Evolutionary conservation across 2,329 filamentous ascomycete species (phyloP).

Genomic region (Tolypocladium guangdongense): DNA sequence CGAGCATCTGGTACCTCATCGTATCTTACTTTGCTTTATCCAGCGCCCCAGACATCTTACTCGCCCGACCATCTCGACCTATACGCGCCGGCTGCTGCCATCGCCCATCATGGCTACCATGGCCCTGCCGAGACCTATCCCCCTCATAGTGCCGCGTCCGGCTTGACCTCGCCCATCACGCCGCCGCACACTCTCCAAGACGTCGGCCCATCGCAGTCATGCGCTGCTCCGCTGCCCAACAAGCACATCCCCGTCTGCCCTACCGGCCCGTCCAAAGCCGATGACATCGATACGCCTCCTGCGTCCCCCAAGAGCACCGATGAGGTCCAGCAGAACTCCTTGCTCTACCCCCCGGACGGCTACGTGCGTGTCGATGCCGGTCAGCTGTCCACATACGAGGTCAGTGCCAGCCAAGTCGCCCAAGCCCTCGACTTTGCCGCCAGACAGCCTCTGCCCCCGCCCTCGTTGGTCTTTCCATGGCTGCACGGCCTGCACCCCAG

Average conservation of each 20-base stretch:
- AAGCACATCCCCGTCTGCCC: slow-evolving; percentile 86
- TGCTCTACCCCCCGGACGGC: slow-evolving; percentile 62
- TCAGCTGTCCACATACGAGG: slow-evolving; percentile 55
- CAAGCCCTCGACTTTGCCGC: slow-evolving; percentile 66
- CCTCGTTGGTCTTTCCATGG: slow-evolving; percentile 90
- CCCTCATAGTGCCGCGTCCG: slow-evolving; percentile 31
- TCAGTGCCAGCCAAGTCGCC: slow-evolving; percentile 57
- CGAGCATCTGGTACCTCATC: background rate
- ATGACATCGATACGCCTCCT: slow-evolving; percentile 49
- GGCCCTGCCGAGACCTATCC: slow-evolving; percentile 37
- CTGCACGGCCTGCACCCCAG: slow-evolving; percentile 82
- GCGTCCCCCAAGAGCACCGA: slow-evolving; percentile 52
- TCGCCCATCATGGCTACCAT: slow-evolving; percentile 39
- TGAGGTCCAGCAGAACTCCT: slow-evolving; percentile 48
- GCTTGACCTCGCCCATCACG: slow-evolving; percentile 25
- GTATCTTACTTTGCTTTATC: background rate
- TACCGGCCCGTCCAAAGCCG: slow-evolving; percentile 53
- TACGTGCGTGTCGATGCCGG: slow-evolving; percentile 43
- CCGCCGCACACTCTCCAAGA: slow-evolving; percentile 29
- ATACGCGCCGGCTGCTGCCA: background rate
- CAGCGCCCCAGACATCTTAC: background rate
- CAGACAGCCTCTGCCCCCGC: slow-evolving; percentile 71
- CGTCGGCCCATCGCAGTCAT: slow-evolving; percentile 9
- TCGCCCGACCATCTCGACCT: background rate
- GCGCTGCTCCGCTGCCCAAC: slow-evolving; percentile 55